Percentiles rank a stretch among this genome's conserved stretches.
These are phyloP conservation scores for Talaromyces marneffei DNA, from an alignment of 2,329 filamentous ascomycete genomes.

Conservation along the genomic window DNA sequence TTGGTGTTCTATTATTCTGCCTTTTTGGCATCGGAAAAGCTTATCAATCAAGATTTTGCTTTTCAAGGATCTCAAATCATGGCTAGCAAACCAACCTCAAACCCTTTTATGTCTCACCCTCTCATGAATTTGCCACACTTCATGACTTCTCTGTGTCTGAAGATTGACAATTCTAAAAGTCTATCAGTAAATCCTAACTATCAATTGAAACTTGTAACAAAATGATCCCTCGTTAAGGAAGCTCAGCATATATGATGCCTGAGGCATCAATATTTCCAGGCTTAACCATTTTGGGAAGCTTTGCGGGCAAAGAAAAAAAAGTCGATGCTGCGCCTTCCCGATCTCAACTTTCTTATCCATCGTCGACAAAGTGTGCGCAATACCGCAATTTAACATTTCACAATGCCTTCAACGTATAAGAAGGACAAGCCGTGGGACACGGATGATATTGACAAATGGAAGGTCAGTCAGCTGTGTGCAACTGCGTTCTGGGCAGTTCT, in stretches of 20 bases:
- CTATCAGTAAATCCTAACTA: not conserved
- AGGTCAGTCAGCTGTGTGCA: constrained; percentile 44
- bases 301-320: constrained; percentile 11
- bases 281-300: constrained; percentile 6
- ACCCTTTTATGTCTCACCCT: not conserved
- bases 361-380: not conserved
- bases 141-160: not conserved
- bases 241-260: not conserved
- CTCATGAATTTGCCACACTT: too few species aligned
- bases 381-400: constrained; percentile 19
- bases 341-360: constrained; percentile 8
- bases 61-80: not conserved
- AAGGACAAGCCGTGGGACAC: constrained; percentile 93
- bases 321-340: constrained; percentile 4
- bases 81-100: not conserved
- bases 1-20: not conserved
- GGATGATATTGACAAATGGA: constrained; percentile 96
- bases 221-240: not conserved
- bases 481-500: not conserved
- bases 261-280: not conserved
- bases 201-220: not conserved
- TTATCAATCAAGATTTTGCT: not conserved
- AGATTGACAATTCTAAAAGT: too few species aligned
- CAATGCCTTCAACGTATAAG: constrained; percentile 84
- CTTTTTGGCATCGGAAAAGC: not conserved